These are phyloP conservation scores for Tolypocladium paradoxum DNA, from an alignment of 2,329 filamentous ascomycete species.

Conservation along the genomic window DNA sequence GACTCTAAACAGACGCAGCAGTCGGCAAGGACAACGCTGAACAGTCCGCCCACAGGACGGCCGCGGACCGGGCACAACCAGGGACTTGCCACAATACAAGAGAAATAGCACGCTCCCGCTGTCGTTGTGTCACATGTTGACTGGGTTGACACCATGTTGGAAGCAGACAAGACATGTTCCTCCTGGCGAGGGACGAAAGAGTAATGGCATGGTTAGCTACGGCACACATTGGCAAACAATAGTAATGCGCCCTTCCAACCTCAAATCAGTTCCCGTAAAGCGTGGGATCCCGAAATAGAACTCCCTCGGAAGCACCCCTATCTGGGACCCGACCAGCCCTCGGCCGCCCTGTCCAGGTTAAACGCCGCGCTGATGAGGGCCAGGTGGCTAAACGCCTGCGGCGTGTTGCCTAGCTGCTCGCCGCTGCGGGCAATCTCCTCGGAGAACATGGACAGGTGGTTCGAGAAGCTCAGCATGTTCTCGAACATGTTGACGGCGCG, in stretches of 20 bases:
- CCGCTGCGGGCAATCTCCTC: conserved; percentile 67
- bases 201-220: too few species aligned
- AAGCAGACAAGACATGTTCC: too few species aligned
- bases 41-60: neutral
- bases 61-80: neutral
- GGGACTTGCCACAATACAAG: neutral
- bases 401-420: conserved; percentile 70
- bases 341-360: conserved; percentile 50
- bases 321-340: conserved; percentile 10
- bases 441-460: conserved; percentile 68
- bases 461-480: conserved; percentile 66
- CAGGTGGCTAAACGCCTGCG: conserved; percentile 69
- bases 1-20: neutral
- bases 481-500: conserved; percentile 61
- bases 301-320: neutral
- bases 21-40: neutral
- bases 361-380: conserved; percentile 69
- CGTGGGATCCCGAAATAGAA: neutral
- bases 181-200: too few species aligned
- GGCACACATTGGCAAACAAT: neutral
- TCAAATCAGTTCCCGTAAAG: neutral
- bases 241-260: neutral
- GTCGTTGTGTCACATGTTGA: too few species aligned
- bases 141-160: too few species aligned
- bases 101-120: neutral